Base-by-base conservation (phyloP, 2,329 filamentous ascomycete species). In the Fusarium protoensiforme region DNA sequence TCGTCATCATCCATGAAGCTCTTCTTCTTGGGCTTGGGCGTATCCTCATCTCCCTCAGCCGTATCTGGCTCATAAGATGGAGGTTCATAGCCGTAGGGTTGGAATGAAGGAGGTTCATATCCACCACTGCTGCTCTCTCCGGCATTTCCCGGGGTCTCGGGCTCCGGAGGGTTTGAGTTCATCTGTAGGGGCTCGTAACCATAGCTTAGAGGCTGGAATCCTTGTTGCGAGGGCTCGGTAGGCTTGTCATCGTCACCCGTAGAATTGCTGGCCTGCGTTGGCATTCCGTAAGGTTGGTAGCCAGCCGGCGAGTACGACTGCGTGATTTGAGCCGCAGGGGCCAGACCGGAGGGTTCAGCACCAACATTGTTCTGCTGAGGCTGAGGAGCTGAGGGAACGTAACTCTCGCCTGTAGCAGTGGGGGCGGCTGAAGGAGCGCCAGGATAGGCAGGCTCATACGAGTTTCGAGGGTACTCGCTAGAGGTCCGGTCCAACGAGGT, bases 1-100 rank as follows among this genome's bases (percentile, higher is more conserved):
- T 95, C 92, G 31, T 96, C 93, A 72, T 96, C 92, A 78, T 96
- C 92, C 88, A 96, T 93, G 77, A 94, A 91, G 24, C 89, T 91
- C 80, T 93, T 95, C 84, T 93, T 94, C 83, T 93, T 93, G 0
- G 88, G 86, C 75, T 89, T 92, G 8, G 88, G 85, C 11, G 85
- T 84, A 27, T 86, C 82, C 14, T 88, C 85, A 2, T 84, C 84
- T 7, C 83, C 81, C 4, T 84, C 79, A 16, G 78, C 76, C 24
- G 80, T 81, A 7, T 86, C 85, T 3, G 90, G 86, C 27, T 91
- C 86, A 54, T 90, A 87, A 2, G 89, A 87, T 0, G 88, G 88
- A 2, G 89, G 87, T 70, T 90, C 88, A 74, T 89, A 90, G 48
- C 85, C 80, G 58, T 88, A 88, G 11, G 90, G 87, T 76, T 92